Base-by-base conservation (phyloP, 495 filamentous ascomycete genomes). In the Neurospora sp. region DNA sequence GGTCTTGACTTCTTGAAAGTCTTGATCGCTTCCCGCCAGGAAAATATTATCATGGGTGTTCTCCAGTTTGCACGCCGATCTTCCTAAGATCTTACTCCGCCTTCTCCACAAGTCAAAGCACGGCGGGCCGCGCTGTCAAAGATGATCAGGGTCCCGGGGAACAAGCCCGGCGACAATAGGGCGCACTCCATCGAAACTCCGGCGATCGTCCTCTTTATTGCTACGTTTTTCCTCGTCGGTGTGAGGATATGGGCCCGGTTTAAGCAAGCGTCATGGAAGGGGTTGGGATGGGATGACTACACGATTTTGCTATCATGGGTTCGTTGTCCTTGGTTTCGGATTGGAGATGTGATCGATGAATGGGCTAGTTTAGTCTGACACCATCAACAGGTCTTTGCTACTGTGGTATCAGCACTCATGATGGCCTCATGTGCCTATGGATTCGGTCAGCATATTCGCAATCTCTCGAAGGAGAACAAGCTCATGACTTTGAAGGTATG, bases 201-300 rank as follows among this genome's bases (percentile, higher is more conserved):
- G 8, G 81, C 79, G 20, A 78, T 79, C 23, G 72, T 83, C 35
- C 82, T 83, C 75, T 79, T 83, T 40, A 60, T 76, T n/a, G 12
- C 81, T 3, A 81, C 78, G 2, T 78, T 80, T 7, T 4, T 80
- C 4, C 76, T 83, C n/a, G 74, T 82, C 4, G 73, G 39, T 23
- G 40, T 83, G 27, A 77, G 82, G 20, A 44, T 83, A 18, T 77
- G 78, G 73, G 79, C 78, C 37, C 79, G 82, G 62, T 14, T 80
- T 16, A 75, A 72, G 49, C 44, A 71, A 23, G 76, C 77, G 42
- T 76, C 76, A 1, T 77, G 81, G 62, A 76, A 78, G 9, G 80
- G 78, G 2, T 39, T 83, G 20, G 82, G 82, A 37, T 77, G 75
- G 78, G 82, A 83, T 77, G 82, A 83, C 71, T 78, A 79, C 72